These are phyloP conservation scores for Letharia lupina DNA, from an alignment of 495 filamentous ascomycete species.

Conservation along the genomic window DNA sequence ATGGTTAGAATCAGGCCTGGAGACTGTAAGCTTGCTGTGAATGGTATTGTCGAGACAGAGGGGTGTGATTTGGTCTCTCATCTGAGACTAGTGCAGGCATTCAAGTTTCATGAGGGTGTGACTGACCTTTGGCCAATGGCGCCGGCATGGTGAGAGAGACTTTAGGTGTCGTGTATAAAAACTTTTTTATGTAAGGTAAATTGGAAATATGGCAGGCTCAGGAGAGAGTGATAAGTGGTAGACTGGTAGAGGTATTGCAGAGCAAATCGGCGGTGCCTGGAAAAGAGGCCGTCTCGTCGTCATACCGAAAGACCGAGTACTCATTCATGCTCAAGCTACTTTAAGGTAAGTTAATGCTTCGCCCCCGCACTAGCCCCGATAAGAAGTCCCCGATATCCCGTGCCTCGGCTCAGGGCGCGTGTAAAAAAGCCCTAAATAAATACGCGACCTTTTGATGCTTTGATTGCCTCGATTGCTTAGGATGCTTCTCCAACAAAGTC, in stretches of 20 bases:
- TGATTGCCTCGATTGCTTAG: too few species aligned
- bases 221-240: background rate
- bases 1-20: constrained; percentile 70
- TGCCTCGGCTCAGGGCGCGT: background rate
- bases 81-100: background rate
- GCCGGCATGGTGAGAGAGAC: constrained; percentile 38
- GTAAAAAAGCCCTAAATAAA: background rate
- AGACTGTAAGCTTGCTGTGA: constrained; percentile 18
- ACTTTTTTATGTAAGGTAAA: background rate
- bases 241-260: background rate
- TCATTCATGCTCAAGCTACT: too few species aligned
- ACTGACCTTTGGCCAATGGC: constrained; percentile 47
- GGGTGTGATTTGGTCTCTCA: background rate
- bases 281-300: background rate
- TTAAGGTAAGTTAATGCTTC: background rate
- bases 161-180: background rate
- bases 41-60: background rate
- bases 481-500: too few species aligned
- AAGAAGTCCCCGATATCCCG: background rate
- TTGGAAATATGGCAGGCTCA: background rate
- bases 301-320: too few species aligned
- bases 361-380: background rate
- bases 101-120: background rate
- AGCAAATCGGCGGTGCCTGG: background rate
- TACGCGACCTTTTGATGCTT: too few species aligned